phyloP scores from a whole-genome alignment of 2,329 filamentous ascomycete genomes.

The Nemania abortiva region DNA sequence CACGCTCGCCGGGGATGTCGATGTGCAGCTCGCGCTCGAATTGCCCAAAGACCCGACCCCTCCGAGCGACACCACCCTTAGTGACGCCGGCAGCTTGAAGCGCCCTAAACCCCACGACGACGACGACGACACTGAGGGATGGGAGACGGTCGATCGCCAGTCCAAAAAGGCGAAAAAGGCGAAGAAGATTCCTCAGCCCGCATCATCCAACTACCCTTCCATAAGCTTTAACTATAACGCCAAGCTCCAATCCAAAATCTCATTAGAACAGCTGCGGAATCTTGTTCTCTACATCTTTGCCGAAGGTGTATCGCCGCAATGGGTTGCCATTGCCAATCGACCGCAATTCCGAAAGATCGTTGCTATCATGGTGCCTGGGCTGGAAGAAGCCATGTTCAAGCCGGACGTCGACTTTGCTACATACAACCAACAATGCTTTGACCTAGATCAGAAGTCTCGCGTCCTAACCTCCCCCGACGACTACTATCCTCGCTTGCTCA shows the following conservation, averaged over 20 bases:
- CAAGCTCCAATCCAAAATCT: slow-evolving; percentile 71
- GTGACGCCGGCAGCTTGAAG: slow-evolving; percentile 58
- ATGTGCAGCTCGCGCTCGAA: slow-evolving; percentile 30
- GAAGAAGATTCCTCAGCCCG: slow-evolving; percentile 70
- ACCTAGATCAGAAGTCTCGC: slow-evolving; percentile 51
- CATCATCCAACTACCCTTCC: slow-evolving; percentile 69
- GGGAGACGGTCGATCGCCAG: slow-evolving; percentile 66
- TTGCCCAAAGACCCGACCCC: slow-evolving; percentile 39
- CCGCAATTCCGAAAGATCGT: slow-evolving; percentile 82
- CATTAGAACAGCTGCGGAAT: slow-evolving; percentile 71
- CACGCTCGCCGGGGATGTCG: slow-evolving; percentile 18
- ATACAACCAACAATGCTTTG: slow-evolving; percentile 56
- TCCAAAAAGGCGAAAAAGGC: slow-evolving; percentile 64
- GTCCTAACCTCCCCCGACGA: slow-evolving; percentile 65
- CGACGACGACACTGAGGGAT: slow-evolving; percentile 54
- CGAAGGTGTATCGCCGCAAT: slow-evolving; percentile 73
- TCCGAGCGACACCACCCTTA: slow-evolving; percentile 39
- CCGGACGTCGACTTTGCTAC: slow-evolving; percentile 63
- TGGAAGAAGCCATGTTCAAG: slow-evolving; percentile 92
- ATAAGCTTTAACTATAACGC: slow-evolving; percentile 69
- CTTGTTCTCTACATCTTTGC: slow-evolving; percentile 75
- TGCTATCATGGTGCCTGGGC: slow-evolving; percentile 88
- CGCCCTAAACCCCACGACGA: slow-evolving; percentile 62
- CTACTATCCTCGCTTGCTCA: slow-evolving; percentile 68
- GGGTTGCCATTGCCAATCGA: slow-evolving; percentile 72